A percentile compares a stretch with the other conserved stretches of the same genome.
These are phyloP conservation scores for Annulohypoxylon moriforme DNA, from an alignment of 495 filamentous ascomycete species.

Conservation along the genomic window DNA sequence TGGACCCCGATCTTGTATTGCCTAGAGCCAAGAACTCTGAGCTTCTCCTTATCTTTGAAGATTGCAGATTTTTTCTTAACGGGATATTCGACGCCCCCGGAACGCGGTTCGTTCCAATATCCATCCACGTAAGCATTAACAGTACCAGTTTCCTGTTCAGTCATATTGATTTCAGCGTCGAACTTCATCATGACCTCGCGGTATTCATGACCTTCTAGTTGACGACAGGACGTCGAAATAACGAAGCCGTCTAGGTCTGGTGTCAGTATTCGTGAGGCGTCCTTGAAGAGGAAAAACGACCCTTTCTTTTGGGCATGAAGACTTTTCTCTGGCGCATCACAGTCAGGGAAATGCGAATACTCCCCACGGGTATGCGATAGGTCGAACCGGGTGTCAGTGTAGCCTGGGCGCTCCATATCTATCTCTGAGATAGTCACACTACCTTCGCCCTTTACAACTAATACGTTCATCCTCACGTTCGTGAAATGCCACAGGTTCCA, in stretches of 20 bases:
- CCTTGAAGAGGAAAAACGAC: constrained; percentile 72
- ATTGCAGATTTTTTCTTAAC: not conserved
- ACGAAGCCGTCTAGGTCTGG: constrained; percentile 69
- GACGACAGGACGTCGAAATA: constrained; percentile 66
- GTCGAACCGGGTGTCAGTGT: not conserved
- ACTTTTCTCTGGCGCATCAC: constrained; percentile 72
- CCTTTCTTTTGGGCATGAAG: constrained; percentile 62
- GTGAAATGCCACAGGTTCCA: constrained; percentile 27
- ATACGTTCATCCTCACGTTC: not conserved
- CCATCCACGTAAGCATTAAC: constrained; percentile 19
- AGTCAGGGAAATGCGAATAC: constrained; percentile 68
- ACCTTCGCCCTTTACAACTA: not conserved
- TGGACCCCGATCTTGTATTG: not conserved
- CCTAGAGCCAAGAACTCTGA: constrained; percentile 1
- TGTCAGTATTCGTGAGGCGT: constrained; percentile 62
- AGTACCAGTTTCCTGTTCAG: not conserved
- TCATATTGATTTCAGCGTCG: constrained; percentile 40
- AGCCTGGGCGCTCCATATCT: not conserved
- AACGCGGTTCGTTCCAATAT: constrained; percentile 14
- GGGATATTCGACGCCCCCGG: not conserved
- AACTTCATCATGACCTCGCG: constrained; percentile 61
- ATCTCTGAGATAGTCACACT: not conserved
- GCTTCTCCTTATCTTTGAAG: not conserved
- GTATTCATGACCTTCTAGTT: constrained; percentile 65
- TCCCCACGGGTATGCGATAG: constrained; percentile 57